Conservation (phyloP, 768 basidiomycete species). For the Psilocybe cubensis region DNA sequence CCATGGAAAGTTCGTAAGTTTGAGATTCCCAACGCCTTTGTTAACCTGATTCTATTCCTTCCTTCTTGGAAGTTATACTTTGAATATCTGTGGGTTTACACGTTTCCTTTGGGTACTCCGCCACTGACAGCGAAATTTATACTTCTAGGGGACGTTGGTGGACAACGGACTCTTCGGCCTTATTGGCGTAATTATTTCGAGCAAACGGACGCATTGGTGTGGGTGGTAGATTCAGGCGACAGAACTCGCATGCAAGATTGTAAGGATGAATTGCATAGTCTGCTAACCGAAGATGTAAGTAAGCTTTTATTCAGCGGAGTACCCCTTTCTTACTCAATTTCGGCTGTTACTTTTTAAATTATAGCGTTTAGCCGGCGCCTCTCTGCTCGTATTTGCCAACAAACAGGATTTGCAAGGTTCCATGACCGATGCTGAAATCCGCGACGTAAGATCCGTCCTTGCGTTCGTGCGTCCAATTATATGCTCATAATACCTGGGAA, state of each 20-base stretch:
- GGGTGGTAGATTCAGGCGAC: conserved; percentile 98
- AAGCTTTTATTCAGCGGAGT: conserved; percentile 30
- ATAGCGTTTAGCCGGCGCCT: conserved; percentile 94
- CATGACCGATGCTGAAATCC: conserved; percentile 81
- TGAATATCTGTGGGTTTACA: conserved; percentile 72
- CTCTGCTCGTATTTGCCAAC: conserved; percentile 94
- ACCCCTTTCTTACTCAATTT: conserved; percentile 9
- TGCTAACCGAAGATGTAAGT: conserved; percentile 95
- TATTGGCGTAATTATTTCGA: conserved; percentile 99
- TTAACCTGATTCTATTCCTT: conserved; percentile 20
- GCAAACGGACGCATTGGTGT: conserved; percentile 96
- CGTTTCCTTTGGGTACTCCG: conserved; percentile 17
- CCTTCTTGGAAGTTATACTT: conserved; percentile 56
- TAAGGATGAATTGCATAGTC: conserved; percentile 79
- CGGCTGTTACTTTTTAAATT: conserved; percentile 28
- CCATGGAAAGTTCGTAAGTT: conserved; percentile 76
- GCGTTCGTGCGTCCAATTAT: conserved; percentile 16
- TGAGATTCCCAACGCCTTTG: conserved; percentile 20
- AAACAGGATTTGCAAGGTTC: conserved; percentile 95
- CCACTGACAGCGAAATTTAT: conserved; percentile 22
- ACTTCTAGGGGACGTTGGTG: conserved; percentile 92
- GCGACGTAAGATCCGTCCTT: conserved; percentile 60
- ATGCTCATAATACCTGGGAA: conserved; percentile 14
- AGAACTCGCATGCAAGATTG: conserved; percentile 90
- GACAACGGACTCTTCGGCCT: conserved; percentile 92